A percentile compares a stretch with the other conserved stretches of the same genome.
Conservation (phyloP, 176 grass and related monocot genomes). For the Triticum dicoccoides region DNA sequence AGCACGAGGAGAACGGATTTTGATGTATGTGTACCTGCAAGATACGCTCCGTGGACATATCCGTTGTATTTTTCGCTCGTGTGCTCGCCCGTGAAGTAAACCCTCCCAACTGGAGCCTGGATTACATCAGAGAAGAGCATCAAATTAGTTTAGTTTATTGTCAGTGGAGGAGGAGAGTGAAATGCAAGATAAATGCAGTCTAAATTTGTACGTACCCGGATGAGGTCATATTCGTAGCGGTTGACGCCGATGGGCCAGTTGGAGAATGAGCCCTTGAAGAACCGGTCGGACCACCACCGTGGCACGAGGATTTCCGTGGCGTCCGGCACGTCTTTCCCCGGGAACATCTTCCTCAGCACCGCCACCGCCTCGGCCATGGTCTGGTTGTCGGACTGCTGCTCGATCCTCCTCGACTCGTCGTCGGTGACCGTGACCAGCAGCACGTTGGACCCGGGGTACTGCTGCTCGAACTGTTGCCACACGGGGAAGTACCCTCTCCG, state of each 20-base stretch:
- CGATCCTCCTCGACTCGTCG: constrained; percentile 60
- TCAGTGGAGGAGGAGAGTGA: no score
- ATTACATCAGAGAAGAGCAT: neutral
- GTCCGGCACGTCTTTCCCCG: constrained; percentile 29
- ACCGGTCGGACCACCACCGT: constrained; percentile 53
- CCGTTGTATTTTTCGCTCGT: constrained; percentile 53
- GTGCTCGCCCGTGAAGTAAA: constrained; percentile 63
- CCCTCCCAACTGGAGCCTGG: constrained; percentile 48
- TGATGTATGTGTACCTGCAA: constrained; percentile 27
- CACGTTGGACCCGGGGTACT: constrained; percentile 45
- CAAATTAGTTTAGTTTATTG: neutral
- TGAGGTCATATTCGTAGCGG: constrained; percentile 56
- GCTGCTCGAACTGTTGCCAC: constrained; percentile 57
- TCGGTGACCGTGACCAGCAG: constrained; percentile 67
- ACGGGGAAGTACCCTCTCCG: constrained; percentile 58
- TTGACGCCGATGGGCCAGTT: constrained; percentile 67
- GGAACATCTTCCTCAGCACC: constrained; percentile 54
- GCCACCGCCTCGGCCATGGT: constrained; percentile 49
- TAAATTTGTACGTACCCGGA: constrained; percentile 34
- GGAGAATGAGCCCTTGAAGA: constrained; percentile 60
- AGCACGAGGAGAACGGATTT: neutral
- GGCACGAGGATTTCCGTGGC: constrained; percentile 54
- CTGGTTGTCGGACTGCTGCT: constrained; percentile 47
- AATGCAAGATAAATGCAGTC: neutral
- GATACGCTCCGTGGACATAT: constrained; percentile 56